Evolutionary conservation across 345 rosid species (phyloP), one percentile per base, ranked within the genome.

Genomic region (Psidium guajava): DNA sequence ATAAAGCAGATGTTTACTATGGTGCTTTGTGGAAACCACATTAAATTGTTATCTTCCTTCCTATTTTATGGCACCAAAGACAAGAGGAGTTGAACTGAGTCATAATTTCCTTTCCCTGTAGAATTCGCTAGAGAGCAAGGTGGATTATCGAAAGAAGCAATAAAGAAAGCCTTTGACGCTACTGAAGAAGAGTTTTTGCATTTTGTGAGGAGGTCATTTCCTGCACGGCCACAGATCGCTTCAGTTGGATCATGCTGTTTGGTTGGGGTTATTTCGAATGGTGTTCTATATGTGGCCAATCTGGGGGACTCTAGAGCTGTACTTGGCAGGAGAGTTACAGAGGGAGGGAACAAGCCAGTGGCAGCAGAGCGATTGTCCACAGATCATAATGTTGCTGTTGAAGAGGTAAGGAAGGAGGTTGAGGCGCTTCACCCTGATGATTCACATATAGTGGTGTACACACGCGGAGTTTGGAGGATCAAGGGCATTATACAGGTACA

Each of bases 401-500:
- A 95, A 90, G 99, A 96, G 86, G 98, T 97, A 52, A 91, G 99
- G 86, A 97, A 89, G 90, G 99, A 97, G 91, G 99, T 97, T 77
- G 89, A 92, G 93, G 98, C 94, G 52, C 98, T 97, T 87, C 96
- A 97, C 87, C 99, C 99, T 0, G 99, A 97, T 88, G 99, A 97
- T 89, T 89, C 98, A 13, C 99, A 95, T 86, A 90, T 97, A 64
- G 99, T 97, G 21, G 86, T 97, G 47, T 90, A 92, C 59, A 91
- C 91, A 5, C 98, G 90, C 82, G 99, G 99, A 64, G 98, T 96
- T 85, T 97, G 99, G 99, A 94, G 99, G 90, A 96, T 97, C 61
- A 97, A 97, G 91, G 99, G 99, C 90, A 96, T 97, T 44, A 96
- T 97, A 86, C 98, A 96, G 99, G 99, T 97, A 91, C 77, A 32